These are phyloP conservation scores for Colletotrichum ledebouriae DNA, from an alignment of 2,329 filamentous ascomycete species.

Conservation along the genomic window DNA sequence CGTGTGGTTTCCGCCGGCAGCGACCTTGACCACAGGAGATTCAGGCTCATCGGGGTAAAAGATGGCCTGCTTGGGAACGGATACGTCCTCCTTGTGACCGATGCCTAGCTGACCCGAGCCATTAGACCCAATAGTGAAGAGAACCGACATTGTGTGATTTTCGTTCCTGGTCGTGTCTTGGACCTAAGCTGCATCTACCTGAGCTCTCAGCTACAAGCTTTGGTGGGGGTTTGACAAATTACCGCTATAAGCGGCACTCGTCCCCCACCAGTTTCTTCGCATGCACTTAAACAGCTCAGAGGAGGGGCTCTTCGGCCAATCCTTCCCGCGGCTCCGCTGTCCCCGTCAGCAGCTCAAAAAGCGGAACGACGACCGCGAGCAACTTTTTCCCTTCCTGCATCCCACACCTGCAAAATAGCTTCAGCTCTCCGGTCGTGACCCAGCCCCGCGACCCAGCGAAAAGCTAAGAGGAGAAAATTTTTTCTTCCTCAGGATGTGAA, in stretches of 20 bases:
- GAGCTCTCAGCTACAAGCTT: constrained; percentile 10
- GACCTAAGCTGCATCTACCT: background rate
- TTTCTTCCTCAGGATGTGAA: constrained; percentile 43
- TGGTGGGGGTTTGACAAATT: background rate
- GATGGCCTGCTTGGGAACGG: constrained; percentile 72
- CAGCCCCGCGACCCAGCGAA: constrained; percentile 7
- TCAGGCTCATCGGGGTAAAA: constrained; percentile 61
- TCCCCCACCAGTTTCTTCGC: constrained; percentile 37
- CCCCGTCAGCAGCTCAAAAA: constrained; percentile 38
- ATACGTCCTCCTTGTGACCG: constrained; percentile 78
- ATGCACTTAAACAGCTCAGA: constrained; percentile 34
- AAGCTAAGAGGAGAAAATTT: constrained; percentile 3
- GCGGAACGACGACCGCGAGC: constrained; percentile 27
- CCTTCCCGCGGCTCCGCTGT: constrained; percentile 38
- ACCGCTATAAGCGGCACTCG: constrained; percentile 28
- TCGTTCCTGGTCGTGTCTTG: background rate
- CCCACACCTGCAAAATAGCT: constrained; percentile 2
- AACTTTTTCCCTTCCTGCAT: constrained; percentile 20
- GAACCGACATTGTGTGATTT: constrained; percentile 57
- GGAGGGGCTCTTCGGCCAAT: constrained; percentile 39
- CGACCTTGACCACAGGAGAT: constrained; percentile 55
- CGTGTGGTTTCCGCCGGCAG: constrained; percentile 89
- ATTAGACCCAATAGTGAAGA: constrained; percentile 82
- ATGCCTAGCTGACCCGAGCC: constrained; percentile 82
- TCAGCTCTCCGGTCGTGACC: constrained; percentile 20